A percentile compares a stretch with the other conserved stretches of the same genome.
Conservation (phyloP, 345 rosid species). For the Ailanthus altissimus region DNA sequence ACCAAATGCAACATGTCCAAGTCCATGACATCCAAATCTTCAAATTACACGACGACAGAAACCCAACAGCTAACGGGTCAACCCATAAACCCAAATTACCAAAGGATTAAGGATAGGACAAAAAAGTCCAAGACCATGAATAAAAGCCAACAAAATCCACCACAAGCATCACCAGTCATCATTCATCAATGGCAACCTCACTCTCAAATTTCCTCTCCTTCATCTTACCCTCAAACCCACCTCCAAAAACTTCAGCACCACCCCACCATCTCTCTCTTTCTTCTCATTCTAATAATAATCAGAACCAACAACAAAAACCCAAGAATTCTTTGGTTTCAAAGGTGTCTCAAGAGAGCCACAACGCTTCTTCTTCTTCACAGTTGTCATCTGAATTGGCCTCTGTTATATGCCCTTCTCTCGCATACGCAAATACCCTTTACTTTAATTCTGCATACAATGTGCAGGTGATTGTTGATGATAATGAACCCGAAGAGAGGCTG, state of each 20-base stretch:
- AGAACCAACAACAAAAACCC: slow-evolving; percentile 27
- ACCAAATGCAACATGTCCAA: too few relatives aligned
- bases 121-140: neutral
- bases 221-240: slow-evolving; percentile 53
- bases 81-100: neutral
- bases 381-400: slow-evolving; percentile 53
- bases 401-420: slow-evolving; percentile 70
- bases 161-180: slow-evolving; percentile 8
- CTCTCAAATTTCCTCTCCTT: slow-evolving; percentile 67
- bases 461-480: slow-evolving; percentile 67
- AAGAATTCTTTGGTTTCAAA: slow-evolving; percentile 28
- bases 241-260: slow-evolving; percentile 32
- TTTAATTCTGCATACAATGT: slow-evolving; percentile 71
- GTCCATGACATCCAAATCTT: too few relatives aligned
- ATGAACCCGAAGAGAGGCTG: slow-evolving; percentile 75
- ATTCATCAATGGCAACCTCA: slow-evolving; percentile 59
- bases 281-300: slow-evolving; percentile 12
- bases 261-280: slow-evolving; percentile 32
- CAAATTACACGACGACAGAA: too few relatives aligned
- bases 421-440: slow-evolving; percentile 68
- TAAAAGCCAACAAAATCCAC: slow-evolving; percentile 20
- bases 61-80: neutral
- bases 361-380: slow-evolving; percentile 12
- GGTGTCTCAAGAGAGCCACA: slow-evolving; percentile 31
- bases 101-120: neutral